Percentiles rank a stretch among this genome's conserved stretches.
These are phyloP conservation scores for Cruciata laevipes DNA, from an alignment of 257 asterid species.

Conservation along the genomic window DNA sequence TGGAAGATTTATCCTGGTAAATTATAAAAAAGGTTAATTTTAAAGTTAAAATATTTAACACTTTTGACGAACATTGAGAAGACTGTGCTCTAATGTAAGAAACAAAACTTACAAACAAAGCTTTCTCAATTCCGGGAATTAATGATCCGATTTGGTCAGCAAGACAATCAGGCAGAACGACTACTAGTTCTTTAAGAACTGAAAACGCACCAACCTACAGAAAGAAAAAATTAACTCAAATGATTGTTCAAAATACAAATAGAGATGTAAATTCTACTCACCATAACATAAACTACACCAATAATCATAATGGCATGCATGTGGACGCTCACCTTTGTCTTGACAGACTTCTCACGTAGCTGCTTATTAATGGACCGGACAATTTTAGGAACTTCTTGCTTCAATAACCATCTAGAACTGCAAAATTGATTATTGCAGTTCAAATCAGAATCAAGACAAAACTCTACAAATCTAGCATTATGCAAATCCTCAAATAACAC, in stretches of 20 bases:
- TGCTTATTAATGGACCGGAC: conserved; percentile 91
- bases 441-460: background rate
- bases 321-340: conserved; percentile 66
- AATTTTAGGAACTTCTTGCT: conserved; percentile 95
- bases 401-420: conserved; percentile 91
- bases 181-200: conserved; percentile 83
- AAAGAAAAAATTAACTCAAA: conserved; percentile 13
- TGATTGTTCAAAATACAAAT: conserved; percentile 16
- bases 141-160: conserved; percentile 97
- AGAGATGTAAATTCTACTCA: conserved; percentile 4
- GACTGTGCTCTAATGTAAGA: background rate
- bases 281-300: background rate
- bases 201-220: conserved; percentile 96
- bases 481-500: background rate
- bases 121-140: conserved; percentile 93
- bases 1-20: conserved; percentile 91
- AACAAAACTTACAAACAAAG: conserved; percentile 65
- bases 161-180: conserved; percentile 97
- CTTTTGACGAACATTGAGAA: background rate
- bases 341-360: conserved; percentile 86
- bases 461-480: background rate
- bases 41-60: background rate
- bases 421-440: conserved; percentile 14
- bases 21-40: conserved; percentile 2
- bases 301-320: background rate